Base-by-base conservation (phyloP, 306 rosid species). In the Trifolium pratense region DNA sequence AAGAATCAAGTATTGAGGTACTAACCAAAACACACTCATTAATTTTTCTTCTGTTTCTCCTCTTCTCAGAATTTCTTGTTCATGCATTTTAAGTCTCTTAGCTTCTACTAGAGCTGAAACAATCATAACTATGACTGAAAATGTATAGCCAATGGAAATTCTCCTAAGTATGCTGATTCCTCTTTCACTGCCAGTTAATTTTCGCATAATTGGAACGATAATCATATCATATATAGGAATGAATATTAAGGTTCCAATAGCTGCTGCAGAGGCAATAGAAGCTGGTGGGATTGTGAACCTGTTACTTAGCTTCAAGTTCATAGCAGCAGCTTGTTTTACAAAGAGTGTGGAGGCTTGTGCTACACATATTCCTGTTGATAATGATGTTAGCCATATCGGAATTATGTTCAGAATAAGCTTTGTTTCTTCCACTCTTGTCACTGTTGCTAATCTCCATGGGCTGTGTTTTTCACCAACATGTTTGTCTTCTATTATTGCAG, bases 371-470 rank as follows among this genome's bases (percentile, higher is more conserved):
- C 89, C 89, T 36, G 23, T 15, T 39, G 79, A 49, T 67, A 86
- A 18, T 14, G 85, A 74, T 23, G 84, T 77, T 32, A 86, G 71
- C 89, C 89, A 86, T 65, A 86, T 77, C 2, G 89, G 89, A 53
- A 86, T 13, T 36, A 80, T 3, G n/a, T 66, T 83, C 13, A 86
- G 25, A 12, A 83, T 20, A 2, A 86, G 89, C 78, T 83, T 86
- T 32, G 89, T 78, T 20, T 86, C 89, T 58, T 86, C 89, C 34
- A 83, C 89, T 65, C 61, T 83, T 26, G 87, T 83, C 21, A 83
- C 79, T 3, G 89, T 86, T 25, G 82, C 12, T 59, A 86, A 36
- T 75, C 89, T 86, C 89, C 89, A 86, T 15, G 87, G 83, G 57
- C 71, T 78, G 7, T 58, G 53, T 23, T 70, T 77, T 59, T 77